Percentiles rank a stretch among this genome's conserved stretches.
Conservation (phyloP, 140 eudicot genomes). For the Cichorium intybus region DNA sequence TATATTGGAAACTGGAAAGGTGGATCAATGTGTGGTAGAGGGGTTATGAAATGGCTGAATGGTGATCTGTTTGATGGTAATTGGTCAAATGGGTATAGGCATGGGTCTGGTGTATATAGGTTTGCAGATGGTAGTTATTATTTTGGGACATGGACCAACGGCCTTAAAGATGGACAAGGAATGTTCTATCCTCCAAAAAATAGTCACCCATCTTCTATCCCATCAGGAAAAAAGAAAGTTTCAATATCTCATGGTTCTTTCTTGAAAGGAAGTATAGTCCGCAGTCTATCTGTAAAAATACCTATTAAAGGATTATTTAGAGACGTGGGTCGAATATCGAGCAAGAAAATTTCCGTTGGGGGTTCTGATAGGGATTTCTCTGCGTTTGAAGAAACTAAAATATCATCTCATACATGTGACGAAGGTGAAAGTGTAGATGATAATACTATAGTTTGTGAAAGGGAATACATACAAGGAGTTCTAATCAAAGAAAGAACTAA, state of each 20-base stretch:
- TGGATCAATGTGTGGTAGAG: constrained; percentile 90
- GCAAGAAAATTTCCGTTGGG: constrained; percentile 37
- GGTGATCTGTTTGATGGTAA: constrained; percentile 92
- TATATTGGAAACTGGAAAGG: constrained; percentile 90
- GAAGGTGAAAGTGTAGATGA: constrained; percentile 54
- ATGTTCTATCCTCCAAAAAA: constrained; percentile 76
- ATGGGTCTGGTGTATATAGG: constrained; percentile 86
- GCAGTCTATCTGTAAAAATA: constrained; percentile 56
- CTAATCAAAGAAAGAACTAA: constrained; percentile 66
- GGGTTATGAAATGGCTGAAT: constrained; percentile 85
- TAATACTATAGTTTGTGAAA: constrained; percentile 57
- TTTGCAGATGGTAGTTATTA: constrained; percentile 85
- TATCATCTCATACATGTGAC: constrained; percentile 31
- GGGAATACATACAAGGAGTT: constrained; percentile 96
- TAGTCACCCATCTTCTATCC: constrained; percentile 44
- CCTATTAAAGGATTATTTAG: constrained; percentile 36
- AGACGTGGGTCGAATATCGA: constrained; percentile 59
- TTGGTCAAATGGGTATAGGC: constrained; percentile 76
- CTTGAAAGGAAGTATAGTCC: constrained; percentile 38
- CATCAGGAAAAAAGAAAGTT: too few relatives aligned
- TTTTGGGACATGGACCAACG: constrained; percentile 90
- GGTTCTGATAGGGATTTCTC: constrained; percentile 44
- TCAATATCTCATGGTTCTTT: too few relatives aligned
- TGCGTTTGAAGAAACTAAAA: constrained; percentile 34
- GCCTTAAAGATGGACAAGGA: constrained; percentile 93